phyloP scores from a whole-genome alignment of 257 asterid genomes.

The Gynochthodes officinalis region DNA sequence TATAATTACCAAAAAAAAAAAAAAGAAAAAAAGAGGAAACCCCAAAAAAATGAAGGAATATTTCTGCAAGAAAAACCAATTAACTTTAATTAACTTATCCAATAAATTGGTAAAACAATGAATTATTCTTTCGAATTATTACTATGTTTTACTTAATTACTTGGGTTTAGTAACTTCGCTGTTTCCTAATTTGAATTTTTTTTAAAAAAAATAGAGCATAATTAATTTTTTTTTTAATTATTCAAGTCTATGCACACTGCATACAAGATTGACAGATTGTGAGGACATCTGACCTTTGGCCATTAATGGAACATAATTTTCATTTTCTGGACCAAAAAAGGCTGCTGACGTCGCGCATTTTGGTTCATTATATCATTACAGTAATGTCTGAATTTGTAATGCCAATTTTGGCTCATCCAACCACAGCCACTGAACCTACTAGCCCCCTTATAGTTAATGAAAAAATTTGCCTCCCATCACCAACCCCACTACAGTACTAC shows the following conservation, averaged over 20 bases:
- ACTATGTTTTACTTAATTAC: background rate
- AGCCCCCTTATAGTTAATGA: too few relatives aligned
- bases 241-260: too few relatives aligned
- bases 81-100: constrained; percentile 5
- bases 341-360: too few relatives aligned
- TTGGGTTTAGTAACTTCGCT: background rate
- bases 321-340: background rate
- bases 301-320: background rate
- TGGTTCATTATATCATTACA: too few relatives aligned
- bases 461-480: too few relatives aligned
- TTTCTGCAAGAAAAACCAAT: constrained; percentile 1
- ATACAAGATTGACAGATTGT: too few relatives aligned
- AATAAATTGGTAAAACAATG: constrained; percentile 2
- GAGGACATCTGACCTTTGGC: background rate
- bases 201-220: too few relatives aligned
- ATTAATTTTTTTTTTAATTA: too few relatives aligned
- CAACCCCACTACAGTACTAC: too few relatives aligned
- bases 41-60: background rate
- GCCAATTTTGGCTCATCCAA: too few relatives aligned
- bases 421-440: too few relatives aligned
- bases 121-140: background rate
- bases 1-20: background rate
- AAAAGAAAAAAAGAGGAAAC: background rate
- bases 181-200: constrained; percentile 5
- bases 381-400: background rate